A percentile compares a stretch with the other conserved stretches of the same genome.
Conservation (phyloP, 306 rosid genomes). For the Boehmeria nivea region DNA sequence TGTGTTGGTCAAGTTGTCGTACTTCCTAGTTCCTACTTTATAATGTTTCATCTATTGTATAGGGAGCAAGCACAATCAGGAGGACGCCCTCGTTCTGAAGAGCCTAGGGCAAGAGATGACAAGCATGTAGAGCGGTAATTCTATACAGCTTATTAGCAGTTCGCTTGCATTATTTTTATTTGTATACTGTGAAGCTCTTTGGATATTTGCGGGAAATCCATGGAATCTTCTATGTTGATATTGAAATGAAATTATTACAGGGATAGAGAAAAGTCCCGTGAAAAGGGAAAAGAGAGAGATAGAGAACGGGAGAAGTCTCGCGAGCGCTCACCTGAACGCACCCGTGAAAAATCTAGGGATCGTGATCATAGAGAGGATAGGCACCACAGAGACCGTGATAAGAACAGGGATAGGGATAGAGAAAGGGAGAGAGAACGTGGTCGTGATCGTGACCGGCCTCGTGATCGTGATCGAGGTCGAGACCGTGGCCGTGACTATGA, state of each 20-base stretch:
- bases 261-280: conserved; percentile 88
- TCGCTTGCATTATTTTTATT: neutral
- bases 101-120: conserved; percentile 86
- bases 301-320: conserved; percentile 61
- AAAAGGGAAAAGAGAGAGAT: conserved; percentile 70
- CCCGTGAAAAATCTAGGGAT: conserved; percentile 70
- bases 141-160: neutral
- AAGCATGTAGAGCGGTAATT: conserved; percentile 69
- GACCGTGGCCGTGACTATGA: conserved; percentile 62
- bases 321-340: conserved; percentile 66
- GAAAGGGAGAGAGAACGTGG: conserved; percentile 57
- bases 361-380: conserved; percentile 87
- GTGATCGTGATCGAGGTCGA: conserved; percentile 51
- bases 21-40: conserved; percentile 2
- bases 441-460: conserved; percentile 69
- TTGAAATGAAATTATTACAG: conserved; percentile 26
- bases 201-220: neutral
- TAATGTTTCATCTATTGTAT: conserved; percentile 27
- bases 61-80: conserved; percentile 87
- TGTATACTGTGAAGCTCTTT: neutral
- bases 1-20: neutral
- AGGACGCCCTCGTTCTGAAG: conserved; percentile 79
- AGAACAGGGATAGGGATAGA: conserved; percentile 48
- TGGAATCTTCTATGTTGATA: neutral
- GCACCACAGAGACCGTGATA: conserved; percentile 90